Evolutionary conservation across 129 eudicot species (phyloP), one percentile per base, ranked within the genome.

Genomic region (Sambucus nigra): DNA sequence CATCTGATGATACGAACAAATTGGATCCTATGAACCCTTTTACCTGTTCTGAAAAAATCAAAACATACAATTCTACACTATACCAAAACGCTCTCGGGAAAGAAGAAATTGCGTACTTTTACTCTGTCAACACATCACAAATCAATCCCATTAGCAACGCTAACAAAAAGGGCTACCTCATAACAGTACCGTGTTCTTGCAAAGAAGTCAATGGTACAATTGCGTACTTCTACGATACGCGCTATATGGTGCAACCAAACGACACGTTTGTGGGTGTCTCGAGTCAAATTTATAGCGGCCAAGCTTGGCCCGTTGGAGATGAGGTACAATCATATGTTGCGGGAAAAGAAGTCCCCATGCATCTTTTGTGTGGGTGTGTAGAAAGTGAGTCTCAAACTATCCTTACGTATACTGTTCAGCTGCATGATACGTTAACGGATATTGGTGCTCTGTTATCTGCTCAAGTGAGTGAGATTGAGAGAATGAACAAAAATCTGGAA

Each of bases 61-160:
- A 47, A 17, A 71, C 67, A 33, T 71, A 72, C 47, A 60, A 65
- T 25, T 65, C 77, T 27, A 32, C 59, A 60, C 72, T 71, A 33
- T 71, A 71, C 72, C 77, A 71, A 67, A 71, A 65, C 62, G 65
- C 77, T 2, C 65, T 45, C 45, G 77, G 72, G 31, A 31, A 47
- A 38, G 54, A 71, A 45, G 57, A 71, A 65, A 33, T 64, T 18
- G 59, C 68, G 3, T 65, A 71, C 21, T 65, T 71, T 47, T 71
- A 71, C 68, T 65, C 77, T 7, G 72, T 71, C 27, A 65, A 71
- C 68, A 46, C 63, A 16, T 71, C 77, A 14, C 61, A 23, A 45
- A 65, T 71, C 68, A 39, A 61, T 13, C 77, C 77, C 40, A 65
- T 71, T 17, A 31, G 20, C 11, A 71, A 57, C 57, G 61, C 52